These are phyloP conservation scores for Saccharomycopsis selenospora DNA, from an alignment of 805 yeast species.

Conservation along the genomic window DNA sequence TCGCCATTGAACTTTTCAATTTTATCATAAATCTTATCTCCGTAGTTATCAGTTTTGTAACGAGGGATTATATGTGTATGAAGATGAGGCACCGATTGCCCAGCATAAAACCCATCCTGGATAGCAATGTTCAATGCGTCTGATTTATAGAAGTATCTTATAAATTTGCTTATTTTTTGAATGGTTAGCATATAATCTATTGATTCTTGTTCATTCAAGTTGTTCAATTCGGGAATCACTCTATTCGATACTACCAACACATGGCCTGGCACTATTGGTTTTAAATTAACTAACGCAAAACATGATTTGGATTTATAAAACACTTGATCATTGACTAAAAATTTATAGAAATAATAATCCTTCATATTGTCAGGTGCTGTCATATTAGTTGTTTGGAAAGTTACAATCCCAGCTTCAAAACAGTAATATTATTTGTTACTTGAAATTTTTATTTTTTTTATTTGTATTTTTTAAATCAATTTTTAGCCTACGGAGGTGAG, in stretches of 20 bases:
- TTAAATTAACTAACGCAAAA: constrained; percentile 82
- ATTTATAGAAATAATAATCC: constrained; percentile 39
- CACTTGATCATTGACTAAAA: constrained; percentile 51
- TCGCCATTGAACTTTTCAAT: constrained; percentile 54
- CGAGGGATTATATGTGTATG: constrained; percentile 95
- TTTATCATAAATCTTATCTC: constrained; percentile 66
- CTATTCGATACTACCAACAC: constrained; percentile 78
- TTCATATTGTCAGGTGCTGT: not conserved
- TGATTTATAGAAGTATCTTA: constrained; percentile 61
- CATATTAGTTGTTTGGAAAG: no score
- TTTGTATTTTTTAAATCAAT: no score
- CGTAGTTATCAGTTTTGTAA: constrained; percentile 45
- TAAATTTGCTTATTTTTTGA: constrained; percentile 61
- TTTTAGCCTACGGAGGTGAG: no score
- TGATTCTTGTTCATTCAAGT: constrained; percentile 64
- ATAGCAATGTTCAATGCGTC: constrained; percentile 85
- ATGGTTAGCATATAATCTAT: constrained; percentile 72
- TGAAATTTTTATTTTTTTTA: no score
- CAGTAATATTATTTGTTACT: no score
- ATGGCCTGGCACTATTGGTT: constrained; percentile 93
- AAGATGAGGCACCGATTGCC: constrained; percentile 92
- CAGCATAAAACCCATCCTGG: constrained; percentile 95
- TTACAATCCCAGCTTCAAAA: no score
- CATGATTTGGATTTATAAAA: constrained; percentile 53
- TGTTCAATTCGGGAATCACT: constrained; percentile 56